Conservation (phyloP, 345 rosid genomes). For the Physaria fendleri region DNA sequence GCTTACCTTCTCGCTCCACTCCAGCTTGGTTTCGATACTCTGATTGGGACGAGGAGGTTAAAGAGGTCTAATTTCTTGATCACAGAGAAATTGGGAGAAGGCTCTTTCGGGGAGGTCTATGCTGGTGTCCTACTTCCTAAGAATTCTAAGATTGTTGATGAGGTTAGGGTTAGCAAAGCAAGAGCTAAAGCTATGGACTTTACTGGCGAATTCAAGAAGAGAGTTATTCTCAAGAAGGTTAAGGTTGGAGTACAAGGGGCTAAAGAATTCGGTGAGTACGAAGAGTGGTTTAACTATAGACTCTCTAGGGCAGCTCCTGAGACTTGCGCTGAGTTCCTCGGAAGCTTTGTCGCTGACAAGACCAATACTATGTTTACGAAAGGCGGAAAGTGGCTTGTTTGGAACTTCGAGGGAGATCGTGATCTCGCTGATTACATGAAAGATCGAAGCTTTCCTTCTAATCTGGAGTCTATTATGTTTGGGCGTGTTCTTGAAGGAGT, state of each 20-base stretch:
- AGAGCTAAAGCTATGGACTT: conserved; percentile 36
- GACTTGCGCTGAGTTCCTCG: conserved; percentile 88
- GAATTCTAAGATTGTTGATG: conserved; percentile 37
- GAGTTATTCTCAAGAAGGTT: conserved; percentile 84
- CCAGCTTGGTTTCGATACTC: conserved; percentile 59
- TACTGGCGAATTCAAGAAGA: conserved; percentile 50
- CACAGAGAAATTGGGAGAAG: conserved; percentile 81
- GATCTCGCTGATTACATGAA: conserved; percentile 84
- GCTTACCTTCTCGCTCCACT: conserved; percentile 80
- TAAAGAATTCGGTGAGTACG: conserved; percentile 77
- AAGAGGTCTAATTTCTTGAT: conserved; percentile 65
- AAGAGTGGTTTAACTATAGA: conserved; percentile 98
- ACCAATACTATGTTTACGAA: conserved; percentile 52
- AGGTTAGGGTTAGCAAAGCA: conserved; percentile 31
- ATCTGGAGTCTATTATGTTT: conserved; percentile 80
- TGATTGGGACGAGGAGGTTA: conserved; percentile 65
- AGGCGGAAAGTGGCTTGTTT: conserved; percentile 97
- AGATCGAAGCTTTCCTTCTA: conserved; percentile 78
- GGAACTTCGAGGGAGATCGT: conserved; percentile 98
- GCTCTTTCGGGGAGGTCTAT: conserved; percentile 87
- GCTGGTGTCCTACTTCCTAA: conserved; percentile 71
- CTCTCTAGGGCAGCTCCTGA: conserved; percentile 96
- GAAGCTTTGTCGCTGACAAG: conserved; percentile 78
- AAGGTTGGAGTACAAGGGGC: conserved; percentile 80
- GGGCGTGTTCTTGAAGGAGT: conserved; percentile 74